Conservation (phyloP, 495 filamentous ascomycete genomes). For the Pseudomonodictys pantanalensis region DNA sequence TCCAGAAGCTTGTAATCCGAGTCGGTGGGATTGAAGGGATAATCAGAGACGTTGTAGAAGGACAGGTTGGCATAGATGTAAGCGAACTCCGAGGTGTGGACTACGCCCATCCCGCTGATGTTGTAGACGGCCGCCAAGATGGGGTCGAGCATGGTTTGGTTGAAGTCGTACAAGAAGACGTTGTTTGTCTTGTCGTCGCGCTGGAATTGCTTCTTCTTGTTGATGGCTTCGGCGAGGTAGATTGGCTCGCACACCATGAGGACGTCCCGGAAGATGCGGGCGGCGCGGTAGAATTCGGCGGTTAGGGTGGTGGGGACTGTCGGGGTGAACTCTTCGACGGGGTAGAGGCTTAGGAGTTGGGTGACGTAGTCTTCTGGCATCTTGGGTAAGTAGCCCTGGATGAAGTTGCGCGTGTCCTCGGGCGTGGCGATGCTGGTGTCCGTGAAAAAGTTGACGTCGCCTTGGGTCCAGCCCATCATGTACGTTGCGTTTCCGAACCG, state of each 20-base stretch:
- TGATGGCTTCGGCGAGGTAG: slow-evolving; percentile 13
- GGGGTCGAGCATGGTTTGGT: slow-evolving; percentile 20
- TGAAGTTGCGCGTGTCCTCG: slow-evolving; percentile 5
- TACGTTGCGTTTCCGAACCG: slow-evolving; percentile 8
- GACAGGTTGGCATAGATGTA: slow-evolving; percentile 20
- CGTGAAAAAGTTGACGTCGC: slow-evolving; percentile 16
- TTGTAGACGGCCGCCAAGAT: background rate
- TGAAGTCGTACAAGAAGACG: slow-evolving; percentile 16
- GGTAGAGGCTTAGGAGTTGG: slow-evolving; percentile 11
- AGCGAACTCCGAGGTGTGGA: slow-evolving; percentile 21
- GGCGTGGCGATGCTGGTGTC: slow-evolving; percentile 11
- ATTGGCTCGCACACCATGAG: slow-evolving; percentile 15
- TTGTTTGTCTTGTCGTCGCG: too few relatives aligned
- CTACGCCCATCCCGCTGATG: slow-evolving; percentile 5
- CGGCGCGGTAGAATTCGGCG: slow-evolving; percentile 15
- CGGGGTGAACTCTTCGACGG: slow-evolving; percentile 7
- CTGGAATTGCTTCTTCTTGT: slow-evolving; percentile 5
- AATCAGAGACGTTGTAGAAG: slow-evolving; percentile 1
- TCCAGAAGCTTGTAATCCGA: background rate
- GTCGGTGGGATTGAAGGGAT: slow-evolving; percentile 2
- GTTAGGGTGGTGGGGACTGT: slow-evolving; percentile 10
- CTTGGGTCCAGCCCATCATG: slow-evolving; percentile 17
- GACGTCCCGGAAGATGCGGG: slow-evolving; percentile 15
- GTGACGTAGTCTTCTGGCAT: background rate
- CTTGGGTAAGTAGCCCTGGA: slow-evolving; percentile 3